These are phyloP conservation scores for Fusarium longipes DNA, from an alignment of 2,329 filamentous ascomycete genomes.

Conservation along the genomic window DNA sequence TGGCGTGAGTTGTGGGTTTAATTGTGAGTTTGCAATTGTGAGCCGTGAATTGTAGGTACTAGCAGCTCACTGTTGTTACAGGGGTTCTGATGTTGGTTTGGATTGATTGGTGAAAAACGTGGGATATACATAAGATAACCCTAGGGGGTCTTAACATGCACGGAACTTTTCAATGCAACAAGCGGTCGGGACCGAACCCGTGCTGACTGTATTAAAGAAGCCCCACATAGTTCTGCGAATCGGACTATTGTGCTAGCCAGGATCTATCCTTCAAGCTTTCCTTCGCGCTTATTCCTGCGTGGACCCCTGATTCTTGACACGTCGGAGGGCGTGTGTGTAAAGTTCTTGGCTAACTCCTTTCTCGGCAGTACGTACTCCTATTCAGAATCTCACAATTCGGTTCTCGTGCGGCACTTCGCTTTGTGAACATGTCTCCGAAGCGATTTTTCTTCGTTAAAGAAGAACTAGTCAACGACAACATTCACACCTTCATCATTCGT, in stretches of 20 bases:
- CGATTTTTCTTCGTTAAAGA: constrained; percentile 5
- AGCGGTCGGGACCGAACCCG: constrained; percentile 2
- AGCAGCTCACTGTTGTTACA: too few relatives aligned
- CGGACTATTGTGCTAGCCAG: constrained; percentile 2
- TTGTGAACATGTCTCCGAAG: constrained; percentile 8
- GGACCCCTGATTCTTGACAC: constrained; percentile 4
- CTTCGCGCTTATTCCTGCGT: constrained; percentile 5
- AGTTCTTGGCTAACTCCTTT: constrained; percentile 5
- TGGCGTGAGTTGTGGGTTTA: too few relatives aligned
- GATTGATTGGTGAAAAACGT: too few relatives aligned
- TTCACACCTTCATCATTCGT: constrained; percentile 5
- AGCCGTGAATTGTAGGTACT: too few relatives aligned
- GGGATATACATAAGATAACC: too few relatives aligned
- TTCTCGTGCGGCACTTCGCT: background rate
- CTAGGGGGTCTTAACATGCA: too few relatives aligned
- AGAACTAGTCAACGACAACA: constrained; percentile 5
- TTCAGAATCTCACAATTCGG: constrained; percentile 5
- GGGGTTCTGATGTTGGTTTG: too few relatives aligned
- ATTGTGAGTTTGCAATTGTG: too few relatives aligned
- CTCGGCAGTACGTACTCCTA: constrained; percentile 6
- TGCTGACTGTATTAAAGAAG: constrained; percentile 3
- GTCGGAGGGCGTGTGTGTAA: background rate
- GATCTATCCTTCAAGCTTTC: constrained; percentile 11
- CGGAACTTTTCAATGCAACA: constrained; percentile 2
- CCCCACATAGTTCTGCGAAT: background rate